Percentiles rank a stretch among this genome's conserved stretches.
Evolutionary conservation across 225 moss, liverwort and hornwort species (phyloP).

Genomic region (Marchantia polymorpha): DNA sequence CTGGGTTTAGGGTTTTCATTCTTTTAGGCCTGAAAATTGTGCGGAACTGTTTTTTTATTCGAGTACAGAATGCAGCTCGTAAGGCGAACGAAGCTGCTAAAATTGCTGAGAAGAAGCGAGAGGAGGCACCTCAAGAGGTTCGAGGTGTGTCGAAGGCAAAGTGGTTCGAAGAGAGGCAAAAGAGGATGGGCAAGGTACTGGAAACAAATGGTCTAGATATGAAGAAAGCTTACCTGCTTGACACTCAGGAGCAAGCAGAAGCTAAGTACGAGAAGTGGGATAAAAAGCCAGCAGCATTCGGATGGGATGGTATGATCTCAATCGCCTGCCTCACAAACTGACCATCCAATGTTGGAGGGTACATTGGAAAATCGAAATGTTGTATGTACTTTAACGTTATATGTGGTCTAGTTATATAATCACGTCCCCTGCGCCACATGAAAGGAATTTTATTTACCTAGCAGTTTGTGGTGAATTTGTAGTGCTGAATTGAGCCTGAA

Average conservation of each 20-base stretch:
- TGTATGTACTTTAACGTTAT: neutral
- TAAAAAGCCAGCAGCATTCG: constrained; percentile 94
- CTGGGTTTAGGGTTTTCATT: too few species aligned
- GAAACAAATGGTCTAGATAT: constrained; percentile 92
- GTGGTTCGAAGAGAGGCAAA: constrained; percentile 95
- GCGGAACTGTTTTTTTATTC: too few species aligned
- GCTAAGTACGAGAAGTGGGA: constrained; percentile 90
- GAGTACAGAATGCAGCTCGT: constrained; percentile 68
- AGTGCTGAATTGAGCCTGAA: neutral
- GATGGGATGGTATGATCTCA: constrained; percentile 79
- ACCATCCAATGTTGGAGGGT: neutral
- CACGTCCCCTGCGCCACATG: neutral
- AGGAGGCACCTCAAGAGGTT: constrained; percentile 88
- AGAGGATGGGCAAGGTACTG: constrained; percentile 81
- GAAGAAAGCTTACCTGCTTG: constrained; percentile 91
- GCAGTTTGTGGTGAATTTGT: neutral
- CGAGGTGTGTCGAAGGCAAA: constrained; percentile 93
- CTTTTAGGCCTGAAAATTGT: too few species aligned
- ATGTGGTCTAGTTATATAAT: neutral
- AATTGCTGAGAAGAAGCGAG: constrained; percentile 88
- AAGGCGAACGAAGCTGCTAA: constrained; percentile 91
- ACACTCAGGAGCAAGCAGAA: constrained; percentile 92
- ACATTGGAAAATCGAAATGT: neutral
- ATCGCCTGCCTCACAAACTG: neutral
- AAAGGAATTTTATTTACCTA: neutral